These are phyloP conservation scores for Lasiodiplodia hormozganensis DNA, from an alignment of 2,329 filamentous ascomycete species.

Conservation along the genomic window DNA sequence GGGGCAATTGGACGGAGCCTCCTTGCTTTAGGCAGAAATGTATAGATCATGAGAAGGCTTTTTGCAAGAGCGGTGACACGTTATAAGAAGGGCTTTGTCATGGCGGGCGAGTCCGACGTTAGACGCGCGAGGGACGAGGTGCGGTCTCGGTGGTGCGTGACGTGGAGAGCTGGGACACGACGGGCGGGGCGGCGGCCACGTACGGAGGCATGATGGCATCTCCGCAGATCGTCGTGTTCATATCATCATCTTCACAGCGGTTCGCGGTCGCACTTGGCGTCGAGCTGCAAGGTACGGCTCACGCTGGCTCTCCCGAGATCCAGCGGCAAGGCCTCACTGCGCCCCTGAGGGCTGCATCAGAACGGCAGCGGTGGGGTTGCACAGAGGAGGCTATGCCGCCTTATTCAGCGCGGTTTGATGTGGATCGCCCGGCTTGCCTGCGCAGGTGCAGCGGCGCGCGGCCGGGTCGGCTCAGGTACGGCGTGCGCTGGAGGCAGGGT, in stretches of 20 bases:
- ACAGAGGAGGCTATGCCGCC: constrained; percentile 25
- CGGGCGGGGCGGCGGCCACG: constrained; percentile 6
- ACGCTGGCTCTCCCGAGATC: constrained; percentile 21
- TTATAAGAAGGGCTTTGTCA: neutral
- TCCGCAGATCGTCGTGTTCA: constrained; percentile 22
- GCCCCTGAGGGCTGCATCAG: constrained; percentile 21
- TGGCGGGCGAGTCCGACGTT: constrained; percentile 18
- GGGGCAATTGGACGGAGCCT: constrained; percentile 23
- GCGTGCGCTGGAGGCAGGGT: constrained; percentile 17
- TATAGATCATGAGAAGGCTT: constrained; percentile 15
- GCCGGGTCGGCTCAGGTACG: neutral
- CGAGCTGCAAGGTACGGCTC: constrained; percentile 26
- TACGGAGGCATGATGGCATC: neutral
- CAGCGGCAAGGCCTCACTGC: constrained; percentile 18
- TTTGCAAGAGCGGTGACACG: constrained; percentile 8
- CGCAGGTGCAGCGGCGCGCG: constrained; percentile 8
- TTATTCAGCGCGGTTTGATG: constrained; percentile 22
- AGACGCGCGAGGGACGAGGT: constrained; percentile 1
- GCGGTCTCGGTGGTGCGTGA: constrained; percentile 3
- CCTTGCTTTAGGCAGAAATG: constrained; percentile 24
- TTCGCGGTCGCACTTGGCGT: constrained; percentile 17
- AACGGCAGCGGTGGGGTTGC: constrained; percentile 14
- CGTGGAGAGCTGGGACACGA: constrained; percentile 10
- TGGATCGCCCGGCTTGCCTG: constrained; percentile 20
- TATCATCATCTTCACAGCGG: constrained; percentile 20